Evolutionary conservation across 2,329 filamentous ascomycete species (phyloP).

Genomic region (Tetracladium maxilliforme): DNA sequence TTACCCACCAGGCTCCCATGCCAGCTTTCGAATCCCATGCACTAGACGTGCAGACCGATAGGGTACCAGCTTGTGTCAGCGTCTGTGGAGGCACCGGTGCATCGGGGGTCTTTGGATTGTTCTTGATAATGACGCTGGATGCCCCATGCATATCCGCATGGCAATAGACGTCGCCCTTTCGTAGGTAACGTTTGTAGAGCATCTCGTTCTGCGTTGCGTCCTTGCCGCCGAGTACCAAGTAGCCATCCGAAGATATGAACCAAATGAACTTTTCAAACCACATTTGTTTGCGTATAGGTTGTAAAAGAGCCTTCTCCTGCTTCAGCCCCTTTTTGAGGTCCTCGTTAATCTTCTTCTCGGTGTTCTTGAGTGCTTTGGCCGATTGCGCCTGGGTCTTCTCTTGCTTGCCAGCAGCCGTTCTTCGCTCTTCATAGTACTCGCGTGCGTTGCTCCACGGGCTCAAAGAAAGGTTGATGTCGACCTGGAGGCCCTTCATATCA

Average conservation of each 20-base stretch:
- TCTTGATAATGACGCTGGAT: conserved; percentile 79
- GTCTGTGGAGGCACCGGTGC: conserved; percentile 86
- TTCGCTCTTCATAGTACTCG: conserved; percentile 85
- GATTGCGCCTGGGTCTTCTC: conserved; percentile 77
- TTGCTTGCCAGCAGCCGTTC: conserved; percentile 70
- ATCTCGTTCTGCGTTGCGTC: conserved; percentile 85
- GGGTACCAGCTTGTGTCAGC: conserved; percentile 72
- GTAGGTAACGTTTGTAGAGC: conserved; percentile 74
- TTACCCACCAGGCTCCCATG: conserved; percentile 95
- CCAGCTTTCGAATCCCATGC: conserved; percentile 96
- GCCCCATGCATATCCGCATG: conserved; percentile 82
- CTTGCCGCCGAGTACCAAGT: conserved; percentile 78
- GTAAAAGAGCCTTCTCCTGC: conserved; percentile 77
- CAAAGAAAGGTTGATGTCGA: conserved; percentile 75
- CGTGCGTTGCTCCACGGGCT: conserved; percentile 82
- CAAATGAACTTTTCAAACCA: conserved; percentile 98
- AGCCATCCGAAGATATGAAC: conserved; percentile 92
- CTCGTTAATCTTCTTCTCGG: conserved; percentile 74
- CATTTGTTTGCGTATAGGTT: conserved; percentile 66
- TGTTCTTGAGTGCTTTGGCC: conserved; percentile 69
- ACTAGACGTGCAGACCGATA: conserved; percentile 71
- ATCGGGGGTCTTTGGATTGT: conserved; percentile 61
- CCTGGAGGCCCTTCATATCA: conserved; percentile 40
- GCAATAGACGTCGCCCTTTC: conserved; percentile 82
- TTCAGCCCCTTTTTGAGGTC: conserved; percentile 81